phyloP scores from a whole-genome alignment of 1,284 basidiomycete species.

The Moesziomyces sp. region DNA sequence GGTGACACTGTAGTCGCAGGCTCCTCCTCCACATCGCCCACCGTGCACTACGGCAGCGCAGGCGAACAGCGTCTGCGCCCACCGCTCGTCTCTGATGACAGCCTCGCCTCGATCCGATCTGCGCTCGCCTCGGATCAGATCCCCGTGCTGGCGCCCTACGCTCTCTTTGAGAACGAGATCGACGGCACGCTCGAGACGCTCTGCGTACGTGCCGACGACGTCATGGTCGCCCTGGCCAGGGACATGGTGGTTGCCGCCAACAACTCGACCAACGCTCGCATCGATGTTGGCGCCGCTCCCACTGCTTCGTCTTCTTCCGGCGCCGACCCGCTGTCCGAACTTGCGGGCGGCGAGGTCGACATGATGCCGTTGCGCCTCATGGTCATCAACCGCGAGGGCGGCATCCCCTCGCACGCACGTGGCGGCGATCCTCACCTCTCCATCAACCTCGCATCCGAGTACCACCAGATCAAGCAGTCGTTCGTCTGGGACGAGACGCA shows the following conservation, averaged over 20 bases:
- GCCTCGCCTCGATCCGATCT: conserved; percentile 83
- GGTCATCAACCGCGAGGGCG: conserved; percentile 97
- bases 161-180: conserved; percentile 81
- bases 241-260: conserved; percentile 76
- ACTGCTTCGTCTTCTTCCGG: background rate
- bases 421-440: conserved; percentile 92
- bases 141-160: conserved; percentile 93
- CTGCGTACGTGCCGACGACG: conserved; percentile 88
- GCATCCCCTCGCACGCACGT: conserved; percentile 96
- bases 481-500: conserved; percentile 87
- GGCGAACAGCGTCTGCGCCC: conserved; percentile 45
- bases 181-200: conserved; percentile 75
- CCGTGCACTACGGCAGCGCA: conserved; percentile 24
- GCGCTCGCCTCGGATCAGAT: conserved; percentile 92
- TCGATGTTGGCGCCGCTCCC: background rate
- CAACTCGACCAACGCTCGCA: conserved; percentile 1
- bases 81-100: conserved; percentile 74
- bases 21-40: conserved; percentile 24
- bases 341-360: conserved; percentile 61
- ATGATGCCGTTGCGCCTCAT: conserved; percentile 82
- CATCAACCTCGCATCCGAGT: conserved; percentile 92
- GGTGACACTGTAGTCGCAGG: conserved; percentile 21
- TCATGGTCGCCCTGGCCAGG: conserved; percentile 85
- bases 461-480: conserved; percentile 83
- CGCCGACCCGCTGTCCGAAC: conserved; percentile 20